Base-by-base conservation (phyloP, 202 grass and related monocot genomes). In the Panicum virgatum region DNA sequence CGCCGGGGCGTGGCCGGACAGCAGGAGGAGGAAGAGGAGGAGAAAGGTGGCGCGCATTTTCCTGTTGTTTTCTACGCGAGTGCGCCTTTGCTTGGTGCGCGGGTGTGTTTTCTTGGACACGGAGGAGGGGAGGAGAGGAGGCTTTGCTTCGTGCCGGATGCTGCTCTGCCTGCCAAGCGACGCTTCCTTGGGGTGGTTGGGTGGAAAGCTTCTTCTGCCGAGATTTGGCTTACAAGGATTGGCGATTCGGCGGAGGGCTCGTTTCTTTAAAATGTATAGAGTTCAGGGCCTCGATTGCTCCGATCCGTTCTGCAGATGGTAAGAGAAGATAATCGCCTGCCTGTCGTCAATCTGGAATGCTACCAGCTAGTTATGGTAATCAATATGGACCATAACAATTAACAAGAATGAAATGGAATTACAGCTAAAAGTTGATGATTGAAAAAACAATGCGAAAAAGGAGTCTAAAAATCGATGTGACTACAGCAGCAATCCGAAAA, bases 21-120 rank as follows among this genome's bases (percentile, higher is more conserved):
- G 46, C 9, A 75, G 51, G 1, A 53, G 25, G 11, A 27, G 45
- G 2, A 89, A 56, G 53, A 23, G 52, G 3, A 92, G 63, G 18
- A 63, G 50, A 20, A 84, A 79, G 44, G 62, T 72, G 62, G 36
- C 37, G 12, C 73, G 22, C 86, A 79, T 87, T 63, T 62, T 25
- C 30, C n/a, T 46, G 8, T 3, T 15, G 37, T 61, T 53, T 16
- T 9, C 18, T 30, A 36, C 34, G 19, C 39, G 40, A 10, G 72
- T 70, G 65, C 6, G 40, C 53, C 65, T 72, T 71, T 79, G 58
- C 56, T 42, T 85, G 72, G 62, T 40, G n/a, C n/a, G n/a, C n/a
- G n/a, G n/a, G n/a, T n/a, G n/a, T n/a, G n/a, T n/a, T n/a, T n/a
- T n/a, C n/a, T n/a, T n/a, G n/a, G n/a, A n/a, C n/a, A n/a, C n/a